phyloP scores from a whole-genome alignment of 495 filamentous ascomycete genomes.

The Aspergillus ostianus region DNA sequence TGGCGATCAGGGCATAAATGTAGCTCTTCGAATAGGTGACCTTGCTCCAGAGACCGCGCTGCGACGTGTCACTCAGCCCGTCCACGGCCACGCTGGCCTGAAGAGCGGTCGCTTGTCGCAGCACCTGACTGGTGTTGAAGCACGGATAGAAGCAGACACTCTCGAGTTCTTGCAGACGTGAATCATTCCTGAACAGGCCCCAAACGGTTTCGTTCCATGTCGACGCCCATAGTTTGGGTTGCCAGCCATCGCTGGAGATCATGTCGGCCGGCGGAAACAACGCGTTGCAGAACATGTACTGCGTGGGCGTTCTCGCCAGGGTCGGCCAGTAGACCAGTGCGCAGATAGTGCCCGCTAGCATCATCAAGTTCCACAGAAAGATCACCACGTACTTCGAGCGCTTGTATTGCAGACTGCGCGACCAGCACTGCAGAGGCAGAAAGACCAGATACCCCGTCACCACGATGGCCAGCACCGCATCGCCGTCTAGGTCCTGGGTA shows the following conservation, averaged over 20 bases:
- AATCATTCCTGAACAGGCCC: conserved; percentile 25
- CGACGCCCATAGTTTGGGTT: conserved; percentile 20
- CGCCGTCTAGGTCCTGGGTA: conserved; percentile 32
- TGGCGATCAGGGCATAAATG: conserved; percentile 33
- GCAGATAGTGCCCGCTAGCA: conserved; percentile 33
- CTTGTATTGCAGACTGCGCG: conserved; percentile 25
- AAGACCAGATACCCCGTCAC: conserved; percentile 40
- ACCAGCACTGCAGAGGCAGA: conserved; percentile 37
- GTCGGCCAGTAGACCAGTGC: conserved; percentile 25
- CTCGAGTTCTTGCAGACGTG: conserved; percentile 21
- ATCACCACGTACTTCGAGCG: conserved; percentile 28
- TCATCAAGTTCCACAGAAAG: conserved; percentile 32
- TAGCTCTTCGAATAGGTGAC: conserved; percentile 31
- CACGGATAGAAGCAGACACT: conserved; percentile 35
- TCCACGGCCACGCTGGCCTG: conserved; percentile 13
- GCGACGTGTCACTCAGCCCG: neutral
- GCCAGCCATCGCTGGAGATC: conserved; percentile 32
- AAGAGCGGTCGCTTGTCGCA: conserved; percentile 23
- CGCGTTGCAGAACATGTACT: conserved; percentile 38
- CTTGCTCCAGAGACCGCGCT: conserved; percentile 17
- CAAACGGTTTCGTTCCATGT: conserved; percentile 34
- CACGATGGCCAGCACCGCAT: conserved; percentile 37
- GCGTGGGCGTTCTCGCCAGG: conserved; percentile 15
- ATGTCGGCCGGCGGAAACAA: conserved; percentile 21
- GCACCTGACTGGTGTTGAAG: conserved; percentile 32